Evolutionary conservation across 805 yeast species (phyloP).

Genomic region (Pichia phayaonensis): DNA sequence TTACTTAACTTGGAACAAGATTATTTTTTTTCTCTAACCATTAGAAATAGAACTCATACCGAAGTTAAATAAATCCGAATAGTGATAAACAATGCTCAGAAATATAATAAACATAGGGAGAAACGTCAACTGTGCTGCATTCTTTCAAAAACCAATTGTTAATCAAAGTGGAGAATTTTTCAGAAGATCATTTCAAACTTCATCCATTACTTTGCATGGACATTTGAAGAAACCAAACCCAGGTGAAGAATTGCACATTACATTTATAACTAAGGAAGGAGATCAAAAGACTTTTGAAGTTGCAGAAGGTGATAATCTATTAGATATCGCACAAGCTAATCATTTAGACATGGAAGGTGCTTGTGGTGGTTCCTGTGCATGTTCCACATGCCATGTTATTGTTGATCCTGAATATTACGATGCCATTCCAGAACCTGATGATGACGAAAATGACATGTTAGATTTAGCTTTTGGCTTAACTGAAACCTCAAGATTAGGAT

Average conservation of each 20-base stretch:
- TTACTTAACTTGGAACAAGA: neutral
- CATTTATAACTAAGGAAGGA: conserved; percentile 91
- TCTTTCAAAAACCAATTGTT: neutral
- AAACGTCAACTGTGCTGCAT: neutral
- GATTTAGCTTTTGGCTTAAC: conserved; percentile 96
- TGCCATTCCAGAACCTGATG: conserved; percentile 86
- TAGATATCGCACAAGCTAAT: conserved; percentile 93
- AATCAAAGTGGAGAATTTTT: neutral
- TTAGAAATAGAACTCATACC: neutral
- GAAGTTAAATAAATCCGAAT: neutral
- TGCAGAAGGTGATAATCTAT: conserved; percentile 81
- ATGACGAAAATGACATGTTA: conserved; percentile 97
- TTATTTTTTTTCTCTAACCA: neutral
- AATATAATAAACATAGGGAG: neutral
- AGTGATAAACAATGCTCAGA: neutral
- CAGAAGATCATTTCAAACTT: conserved; percentile 12
- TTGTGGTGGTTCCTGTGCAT: conserved; percentile 98
- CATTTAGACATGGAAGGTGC: conserved; percentile 96
- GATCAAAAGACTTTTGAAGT: conserved; percentile 74
- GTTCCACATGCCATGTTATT: conserved; percentile 95
- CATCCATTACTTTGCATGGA: conserved; percentile 47
- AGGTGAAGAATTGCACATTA: conserved; percentile 84
- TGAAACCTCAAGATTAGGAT: conserved; percentile 92
- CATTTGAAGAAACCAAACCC: conserved; percentile 86
- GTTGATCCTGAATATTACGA: conserved; percentile 95